Evolutionary conservation across 805 yeast species (phyloP).

Genomic region (Blastobotrys peoriensis): DNA sequence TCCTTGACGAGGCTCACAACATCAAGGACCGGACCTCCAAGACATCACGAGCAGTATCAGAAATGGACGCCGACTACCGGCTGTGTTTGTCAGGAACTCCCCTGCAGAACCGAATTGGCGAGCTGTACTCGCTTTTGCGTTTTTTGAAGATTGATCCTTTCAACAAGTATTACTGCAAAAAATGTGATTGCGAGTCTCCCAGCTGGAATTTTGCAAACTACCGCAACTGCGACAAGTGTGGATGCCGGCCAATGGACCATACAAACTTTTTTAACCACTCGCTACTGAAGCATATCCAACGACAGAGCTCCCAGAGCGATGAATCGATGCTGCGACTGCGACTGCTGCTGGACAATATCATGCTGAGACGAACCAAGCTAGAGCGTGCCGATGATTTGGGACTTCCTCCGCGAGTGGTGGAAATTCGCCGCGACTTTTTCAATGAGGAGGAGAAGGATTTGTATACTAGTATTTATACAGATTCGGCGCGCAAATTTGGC

Average conservation of each 20-base stretch:
- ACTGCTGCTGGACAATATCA: conserved; percentile 63
- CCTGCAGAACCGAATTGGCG: conserved; percentile 92
- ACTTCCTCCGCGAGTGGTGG: conserved; percentile 91
- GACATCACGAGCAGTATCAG: conserved; percentile 87
- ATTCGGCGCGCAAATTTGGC: conserved; percentile 79
- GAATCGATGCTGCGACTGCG: conserved; percentile 75
- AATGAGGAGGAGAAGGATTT: conserved; percentile 94
- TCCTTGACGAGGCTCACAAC: conserved; percentile 95
- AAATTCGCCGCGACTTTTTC: conserved; percentile 77
- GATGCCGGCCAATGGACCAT: conserved; percentile 91
- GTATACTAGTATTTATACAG: conserved; percentile 80
- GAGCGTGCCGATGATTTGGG: conserved; percentile 98
- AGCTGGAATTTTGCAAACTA: conserved; percentile 84
- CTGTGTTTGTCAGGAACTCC: conserved; percentile 98
- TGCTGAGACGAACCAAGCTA: conserved; percentile 91
- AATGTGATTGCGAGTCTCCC: conserved; percentile 74
- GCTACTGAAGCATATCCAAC: conserved; percentile 88
- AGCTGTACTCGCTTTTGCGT: conserved; percentile 84
- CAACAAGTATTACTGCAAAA: conserved; percentile 86
- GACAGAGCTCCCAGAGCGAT: conserved; percentile 57
- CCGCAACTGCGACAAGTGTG: conserved; percentile 80
- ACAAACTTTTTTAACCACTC: conserved; percentile 94
- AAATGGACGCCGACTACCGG: conserved; percentile 61
- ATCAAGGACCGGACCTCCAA: conserved; percentile 92
- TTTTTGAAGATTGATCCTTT: conserved; percentile 81